Evolutionary conservation across 2,329 filamentous ascomycete species (phyloP), one percentile per base, ranked within the genome.

Genomic region (Aspergillus novofumigatus): DNA sequence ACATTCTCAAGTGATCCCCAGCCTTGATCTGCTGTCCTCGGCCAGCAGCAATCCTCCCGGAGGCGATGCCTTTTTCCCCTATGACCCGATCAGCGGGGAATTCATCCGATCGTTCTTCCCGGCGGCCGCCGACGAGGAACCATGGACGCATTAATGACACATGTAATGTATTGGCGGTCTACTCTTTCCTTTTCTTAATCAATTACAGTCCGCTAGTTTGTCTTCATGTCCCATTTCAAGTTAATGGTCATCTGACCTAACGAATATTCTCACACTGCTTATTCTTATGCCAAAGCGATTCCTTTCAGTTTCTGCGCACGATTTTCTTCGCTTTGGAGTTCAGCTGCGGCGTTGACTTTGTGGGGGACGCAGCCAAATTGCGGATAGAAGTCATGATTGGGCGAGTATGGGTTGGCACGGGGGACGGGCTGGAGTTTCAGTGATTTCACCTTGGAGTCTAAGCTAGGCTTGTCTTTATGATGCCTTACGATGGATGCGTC

Each of bases 71-170:
- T 73, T 70, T 50, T 75, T 75, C 58, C 72, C 72, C 9, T 75
- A 75, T 55, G 72, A 75, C 52, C 72, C 72, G 5, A 74, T 75
- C 54, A 69, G 65, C 29, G 71, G 71, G 17, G 71, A 74, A 52
- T 75, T 75, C 28, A 74, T 75, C 54, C 65, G 69, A 21, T 73
- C 72, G n/a, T 75, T 74, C 62, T 75, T 75, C 60, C 72, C 72
- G 4, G 42, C 60, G 8, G 45, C 62, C 8, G 60, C 56, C 9
- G 68, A 69, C 5, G 69, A 71, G 52, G 60, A 65, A 4, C 52
- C 59, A 8, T 73, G 66, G 69, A 62, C 64, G 29, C 56, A 62
- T 11, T 17, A n/a, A 45, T 7, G 20, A 45, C 20, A 20, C 21
- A 17, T 35, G 32, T 6, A 35, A 17, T 17, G 14, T 35, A 6